Conservation (phyloP, 305 asterid genomes). For the Nicotiana rustica region DNA sequence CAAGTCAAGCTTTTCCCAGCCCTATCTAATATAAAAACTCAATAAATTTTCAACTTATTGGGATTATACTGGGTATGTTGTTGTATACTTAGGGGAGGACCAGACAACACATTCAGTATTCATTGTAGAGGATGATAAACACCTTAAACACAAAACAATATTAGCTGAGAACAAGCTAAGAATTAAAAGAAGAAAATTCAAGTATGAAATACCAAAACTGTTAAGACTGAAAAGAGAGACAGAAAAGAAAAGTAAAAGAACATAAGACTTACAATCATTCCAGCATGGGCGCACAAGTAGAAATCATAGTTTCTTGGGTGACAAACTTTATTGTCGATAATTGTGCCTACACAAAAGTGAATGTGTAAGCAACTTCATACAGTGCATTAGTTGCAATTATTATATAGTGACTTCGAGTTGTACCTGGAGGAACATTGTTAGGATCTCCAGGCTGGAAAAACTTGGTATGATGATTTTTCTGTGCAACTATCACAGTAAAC, state of each 20-base stretch:
- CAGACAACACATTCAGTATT: neutral
- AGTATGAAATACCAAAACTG: neutral
- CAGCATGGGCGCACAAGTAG: conserved; percentile 92
- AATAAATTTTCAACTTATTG: neutral
- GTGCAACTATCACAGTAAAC: conserved; percentile 86
- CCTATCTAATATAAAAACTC: neutral
- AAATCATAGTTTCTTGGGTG: conserved; percentile 94
- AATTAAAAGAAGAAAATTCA: neutral
- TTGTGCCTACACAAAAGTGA: conserved; percentile 65
- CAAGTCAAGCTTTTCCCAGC: neutral
- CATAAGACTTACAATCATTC: conserved; percentile 75
- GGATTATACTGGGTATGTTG: no score
- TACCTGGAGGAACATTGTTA: conserved; percentile 93
- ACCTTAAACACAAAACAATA: neutral
- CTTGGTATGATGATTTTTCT: conserved; percentile 92
- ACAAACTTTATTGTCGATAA: conserved; percentile 83
- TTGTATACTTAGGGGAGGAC: neutral
- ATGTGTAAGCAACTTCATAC: neutral
- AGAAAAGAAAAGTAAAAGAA: neutral
- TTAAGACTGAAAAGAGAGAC: neutral
- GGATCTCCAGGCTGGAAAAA: conserved; percentile 82
- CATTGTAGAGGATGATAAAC: neutral
- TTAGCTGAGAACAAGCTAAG: neutral
- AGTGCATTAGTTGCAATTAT: neutral
- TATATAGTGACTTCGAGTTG: neutral